Base-by-base conservation (phyloP, 345 rosid species). In the Boechera retrofracta region DNA sequence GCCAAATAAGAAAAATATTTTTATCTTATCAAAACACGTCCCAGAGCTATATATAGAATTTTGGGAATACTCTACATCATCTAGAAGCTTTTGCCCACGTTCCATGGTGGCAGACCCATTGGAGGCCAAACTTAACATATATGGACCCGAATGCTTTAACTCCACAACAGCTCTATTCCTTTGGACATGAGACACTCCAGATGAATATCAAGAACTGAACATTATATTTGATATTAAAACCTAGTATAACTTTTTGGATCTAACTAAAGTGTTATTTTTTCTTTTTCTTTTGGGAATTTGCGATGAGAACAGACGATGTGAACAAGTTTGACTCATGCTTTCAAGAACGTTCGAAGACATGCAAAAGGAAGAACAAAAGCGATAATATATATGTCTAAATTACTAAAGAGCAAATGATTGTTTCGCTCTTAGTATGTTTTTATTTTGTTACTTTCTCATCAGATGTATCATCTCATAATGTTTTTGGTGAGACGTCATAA, bases 391-490 rank as follows among this genome's bases (percentile, higher is more conserved):
- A 41, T 69, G 29, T 10, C 18, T 56, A 31, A 57, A 42, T 42
- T 33, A 56, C 35, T 10, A 42, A 41, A 69, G 11, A 56, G 29
- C 18, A 31, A 55, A 16, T 56, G 42, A 29, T 28, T 69, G 58
- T 7, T 45, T 29, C n/a, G 31, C 21, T 8, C 15, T 3, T 52
- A 8, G n/a, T 53, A 68, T 68, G 26, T 15, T 16, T 59, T 16
- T 16, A 10, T 41, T 42, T 42, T 24, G n/a, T 64, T 45, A 28
- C 39, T 15, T 44, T 5, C 54, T 64, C 67, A 28, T 10, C 67
- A 28, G 49, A 62, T 39, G 49, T 41, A 41, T 56, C 24, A n/a
- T 58, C 26, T 58, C 42, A 58, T 58, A 58, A 33, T 64, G 13
- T 29, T 44, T 28, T 13, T 48, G 45, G 9, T 15, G 69, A 64